Percentiles rank a stretch among this genome's conserved stretches.
phyloP scores from a whole-genome alignment of 257 asterid species.

The Ilex aquifolium region DNA sequence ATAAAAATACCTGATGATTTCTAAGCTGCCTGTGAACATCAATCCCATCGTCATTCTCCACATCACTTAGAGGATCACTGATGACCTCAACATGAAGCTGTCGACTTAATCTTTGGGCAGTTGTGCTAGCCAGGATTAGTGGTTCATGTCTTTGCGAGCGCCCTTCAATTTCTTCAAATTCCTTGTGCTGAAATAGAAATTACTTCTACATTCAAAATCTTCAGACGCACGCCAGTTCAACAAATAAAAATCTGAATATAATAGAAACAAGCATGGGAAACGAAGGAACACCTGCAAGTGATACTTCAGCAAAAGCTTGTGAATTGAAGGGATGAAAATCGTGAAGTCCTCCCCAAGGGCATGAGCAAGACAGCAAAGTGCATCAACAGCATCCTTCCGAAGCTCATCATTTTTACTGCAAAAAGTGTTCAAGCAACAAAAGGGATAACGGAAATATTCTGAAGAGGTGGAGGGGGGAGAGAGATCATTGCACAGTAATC shows the following conservation, averaged over 20 bases:
- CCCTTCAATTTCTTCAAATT: conserved; percentile 84
- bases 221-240: conserved; percentile 11
- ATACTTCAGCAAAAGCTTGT: conserved; percentile 81
- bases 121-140: conserved; percentile 54
- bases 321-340: conserved; percentile 85
- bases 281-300: conserved; percentile 54
- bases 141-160: conserved; percentile 72
- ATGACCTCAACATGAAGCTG: conserved; percentile 75
- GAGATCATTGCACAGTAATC: too few species aligned
- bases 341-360: conserved; percentile 96
- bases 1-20: conserved; percentile 65
- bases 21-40: conserved; percentile 53
- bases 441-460: too few species aligned
- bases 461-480: too few species aligned
- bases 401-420: conserved; percentile 89
- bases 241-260: conserved; percentile 5
- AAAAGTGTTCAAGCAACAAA: conserved; percentile 1
- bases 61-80: conserved; percentile 90
- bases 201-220: conserved; percentile 9
- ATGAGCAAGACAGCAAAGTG: conserved; percentile 92
- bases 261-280: not conserved
- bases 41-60: conserved; percentile 62
- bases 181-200: conserved; percentile 67
- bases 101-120: conserved; percentile 59
- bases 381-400: conserved; percentile 87